phyloP scores from a whole-genome alignment of 768 basidiomycete species.

The Suillus plorans region DNA sequence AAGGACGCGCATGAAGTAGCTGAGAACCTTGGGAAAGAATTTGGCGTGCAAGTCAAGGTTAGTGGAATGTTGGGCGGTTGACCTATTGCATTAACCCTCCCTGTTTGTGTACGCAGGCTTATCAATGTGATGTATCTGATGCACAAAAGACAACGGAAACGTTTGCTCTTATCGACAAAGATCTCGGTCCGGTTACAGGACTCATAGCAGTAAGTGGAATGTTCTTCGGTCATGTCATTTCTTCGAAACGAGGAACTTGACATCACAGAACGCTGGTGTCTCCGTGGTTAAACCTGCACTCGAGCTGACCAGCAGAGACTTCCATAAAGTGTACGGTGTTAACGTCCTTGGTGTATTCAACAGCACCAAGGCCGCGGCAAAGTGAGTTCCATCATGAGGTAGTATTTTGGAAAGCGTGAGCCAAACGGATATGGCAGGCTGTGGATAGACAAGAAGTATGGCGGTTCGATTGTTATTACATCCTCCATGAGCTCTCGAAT shows the following conservation, averaged over 20 bases:
- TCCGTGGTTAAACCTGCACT: slow-evolving; percentile 64
- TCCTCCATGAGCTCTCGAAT: slow-evolving; percentile 70
- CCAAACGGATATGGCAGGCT: slow-evolving; percentile 30
- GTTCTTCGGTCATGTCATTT: fast-evolving
- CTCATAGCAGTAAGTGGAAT: slow-evolving; percentile 49
- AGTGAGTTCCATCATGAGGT: slow-evolving; percentile 33
- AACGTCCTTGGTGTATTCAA: slow-evolving; percentile 73
- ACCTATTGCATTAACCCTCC: neutral
- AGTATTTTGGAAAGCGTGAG: neutral
- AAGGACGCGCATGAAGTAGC: slow-evolving; percentile 50
- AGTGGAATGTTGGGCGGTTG: neutral
- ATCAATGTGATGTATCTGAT: slow-evolving; percentile 60
- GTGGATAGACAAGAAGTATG: slow-evolving; percentile 39
- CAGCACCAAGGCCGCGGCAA: slow-evolving; percentile 55
- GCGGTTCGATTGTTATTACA: slow-evolving; percentile 61
- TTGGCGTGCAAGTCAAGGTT: slow-evolving; percentile 42
- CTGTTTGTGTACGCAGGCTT: slow-evolving; percentile 41
- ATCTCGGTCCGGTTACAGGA: slow-evolving; percentile 43
- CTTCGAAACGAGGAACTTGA: neutral
- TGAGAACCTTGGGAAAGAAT: slow-evolving; percentile 45
- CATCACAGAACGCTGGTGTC: slow-evolving; percentile 55
- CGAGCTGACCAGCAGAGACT: slow-evolving; percentile 56
- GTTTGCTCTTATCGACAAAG: slow-evolving; percentile 48
- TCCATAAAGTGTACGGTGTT: slow-evolving; percentile 52
- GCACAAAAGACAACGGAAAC: slow-evolving; percentile 42